Evolutionary conservation across 2,329 filamentous ascomycete genomes (phyloP).

Genomic region (Phoma herbarum): DNA sequence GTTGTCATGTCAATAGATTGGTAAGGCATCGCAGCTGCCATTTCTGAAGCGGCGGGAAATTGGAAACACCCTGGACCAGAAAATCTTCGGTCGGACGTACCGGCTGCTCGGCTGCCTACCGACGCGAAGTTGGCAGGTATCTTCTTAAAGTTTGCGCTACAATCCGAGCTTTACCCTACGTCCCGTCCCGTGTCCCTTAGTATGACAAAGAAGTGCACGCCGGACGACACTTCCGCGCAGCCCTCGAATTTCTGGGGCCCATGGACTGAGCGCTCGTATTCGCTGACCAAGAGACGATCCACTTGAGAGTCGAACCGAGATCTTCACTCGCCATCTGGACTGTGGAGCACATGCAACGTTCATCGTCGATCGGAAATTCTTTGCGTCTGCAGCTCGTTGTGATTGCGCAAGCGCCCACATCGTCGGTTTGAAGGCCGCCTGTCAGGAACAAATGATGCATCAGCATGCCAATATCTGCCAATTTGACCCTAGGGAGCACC

Average conservation of each 20-base stretch:
- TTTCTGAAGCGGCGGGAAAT: neutral
- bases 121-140: slow-evolving; percentile 2
- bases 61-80: neutral
- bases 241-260: neutral
- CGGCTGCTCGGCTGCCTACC: slow-evolving; percentile 3
- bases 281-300: neutral
- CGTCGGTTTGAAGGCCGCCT: neutral
- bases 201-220: neutral
- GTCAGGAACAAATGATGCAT: neutral
- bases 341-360: neutral
- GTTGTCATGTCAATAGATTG: neutral
- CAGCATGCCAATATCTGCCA: neutral
- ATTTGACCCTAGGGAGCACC: neutral
- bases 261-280: neutral
- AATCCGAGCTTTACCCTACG: slow-evolving; percentile 5
- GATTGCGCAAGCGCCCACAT: slow-evolving; percentile 4
- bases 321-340: neutral
- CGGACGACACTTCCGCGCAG: neutral
- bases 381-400: neutral
- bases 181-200: slow-evolving; percentile 14
- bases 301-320: neutral
- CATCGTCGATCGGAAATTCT: neutral
- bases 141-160: neutral
- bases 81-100: neutral
- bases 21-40: neutral